Conservation (phyloP, 2,329 filamentous ascomycete species). For the Niveomyces coronatus region DNA sequence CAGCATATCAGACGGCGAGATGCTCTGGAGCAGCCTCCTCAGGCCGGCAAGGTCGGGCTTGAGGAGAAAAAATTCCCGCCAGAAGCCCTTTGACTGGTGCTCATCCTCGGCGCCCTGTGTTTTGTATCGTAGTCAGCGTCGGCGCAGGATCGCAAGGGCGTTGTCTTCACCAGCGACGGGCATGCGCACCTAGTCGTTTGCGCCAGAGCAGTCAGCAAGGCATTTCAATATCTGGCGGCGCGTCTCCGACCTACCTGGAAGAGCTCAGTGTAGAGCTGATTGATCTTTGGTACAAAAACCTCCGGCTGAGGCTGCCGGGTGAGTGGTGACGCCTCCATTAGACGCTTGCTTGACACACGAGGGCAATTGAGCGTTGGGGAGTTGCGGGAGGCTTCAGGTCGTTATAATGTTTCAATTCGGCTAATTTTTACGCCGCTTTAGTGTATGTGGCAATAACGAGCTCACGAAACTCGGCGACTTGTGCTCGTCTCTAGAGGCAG, state of each 20-base stretch:
- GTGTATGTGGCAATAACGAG: no score
- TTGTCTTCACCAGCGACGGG: no score
- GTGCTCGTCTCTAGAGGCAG: no score
- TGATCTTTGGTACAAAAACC: conserved; percentile 88
- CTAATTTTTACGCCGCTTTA: conserved; percentile 1
- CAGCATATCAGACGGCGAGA: conserved; percentile 65
- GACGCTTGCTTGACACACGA: conserved; percentile 2
- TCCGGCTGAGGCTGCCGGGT: conserved; percentile 86
- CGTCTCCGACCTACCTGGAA: conserved; percentile 50
- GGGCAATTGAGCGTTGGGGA: no score
- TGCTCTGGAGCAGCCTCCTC: conserved; percentile 55
- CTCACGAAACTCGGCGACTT: no score
- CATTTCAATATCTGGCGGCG: conserved; percentile 4
- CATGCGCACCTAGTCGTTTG: conserved; percentile 5
- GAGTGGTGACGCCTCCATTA: conserved; percentile 83
- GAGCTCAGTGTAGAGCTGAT: conserved; percentile 75
- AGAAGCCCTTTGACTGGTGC: conserved; percentile 81
- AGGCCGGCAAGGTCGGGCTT: conserved; percentile 65
- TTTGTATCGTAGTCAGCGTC: conserved; percentile 19
- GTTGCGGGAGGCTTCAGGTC: no score
- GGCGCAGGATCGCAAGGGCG: conserved; percentile 12
- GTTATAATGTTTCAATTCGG: conserved; percentile 1
- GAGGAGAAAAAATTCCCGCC: conserved; percentile 90
- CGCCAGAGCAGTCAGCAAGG: neutral
- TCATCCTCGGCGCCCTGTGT: conserved; percentile 51